A percentile compares a stretch with the other conserved stretches of the same genome.
Conservation (phyloP, 352 stramenopile genomes). For the Sclerospora graminicola region DNA sequence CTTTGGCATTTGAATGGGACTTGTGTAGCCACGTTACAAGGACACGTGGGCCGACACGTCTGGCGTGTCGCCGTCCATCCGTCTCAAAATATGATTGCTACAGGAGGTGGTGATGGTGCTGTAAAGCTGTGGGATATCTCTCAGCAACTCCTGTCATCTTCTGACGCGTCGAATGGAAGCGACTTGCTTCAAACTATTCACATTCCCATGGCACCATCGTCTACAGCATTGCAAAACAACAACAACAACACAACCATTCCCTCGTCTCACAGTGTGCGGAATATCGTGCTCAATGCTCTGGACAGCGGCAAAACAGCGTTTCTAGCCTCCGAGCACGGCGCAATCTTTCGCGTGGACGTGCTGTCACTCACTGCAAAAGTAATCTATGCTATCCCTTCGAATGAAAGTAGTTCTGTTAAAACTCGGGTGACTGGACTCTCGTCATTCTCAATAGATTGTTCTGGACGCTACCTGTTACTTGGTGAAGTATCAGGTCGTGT, state of each 20-base stretch:
- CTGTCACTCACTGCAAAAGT: slow-evolving; percentile 15
- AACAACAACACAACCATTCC: slow-evolving; percentile 17
- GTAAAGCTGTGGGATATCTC: slow-evolving; percentile 66
- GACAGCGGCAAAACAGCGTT: too few relatives aligned
- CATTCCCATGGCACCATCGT: slow-evolving; percentile 10
- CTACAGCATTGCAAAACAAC: too few relatives aligned
- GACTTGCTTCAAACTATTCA: slow-evolving; percentile 15
- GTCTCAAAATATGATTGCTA: slow-evolving; percentile 36
- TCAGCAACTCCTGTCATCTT: slow-evolving; percentile 42
- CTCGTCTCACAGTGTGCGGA: slow-evolving; percentile 34
- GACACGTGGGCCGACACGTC: slow-evolving; percentile 65
- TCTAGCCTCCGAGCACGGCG: too few relatives aligned
- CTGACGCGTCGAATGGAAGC: slow-evolving; percentile 1
- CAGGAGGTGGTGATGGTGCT: slow-evolving; percentile 65
- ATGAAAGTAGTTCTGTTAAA: too few relatives aligned
- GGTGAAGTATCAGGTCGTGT: slow-evolving; percentile 43
- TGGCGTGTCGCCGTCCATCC: slow-evolving; percentile 67
- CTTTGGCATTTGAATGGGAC: too few relatives aligned
- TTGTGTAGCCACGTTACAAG: slow-evolving; percentile 63
- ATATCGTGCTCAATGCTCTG: too few relatives aligned
- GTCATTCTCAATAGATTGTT: slow-evolving; percentile 27
- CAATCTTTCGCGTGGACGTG: slow-evolving; percentile 41
- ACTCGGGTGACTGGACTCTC: too few relatives aligned
- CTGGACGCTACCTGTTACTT: slow-evolving; percentile 32
- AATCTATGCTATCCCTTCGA: too few relatives aligned